Evolutionary conservation across 164 flowering plant genomes (phyloP), one percentile per base, ranked within the genome.

Genomic region (Sedum album): DNA sequence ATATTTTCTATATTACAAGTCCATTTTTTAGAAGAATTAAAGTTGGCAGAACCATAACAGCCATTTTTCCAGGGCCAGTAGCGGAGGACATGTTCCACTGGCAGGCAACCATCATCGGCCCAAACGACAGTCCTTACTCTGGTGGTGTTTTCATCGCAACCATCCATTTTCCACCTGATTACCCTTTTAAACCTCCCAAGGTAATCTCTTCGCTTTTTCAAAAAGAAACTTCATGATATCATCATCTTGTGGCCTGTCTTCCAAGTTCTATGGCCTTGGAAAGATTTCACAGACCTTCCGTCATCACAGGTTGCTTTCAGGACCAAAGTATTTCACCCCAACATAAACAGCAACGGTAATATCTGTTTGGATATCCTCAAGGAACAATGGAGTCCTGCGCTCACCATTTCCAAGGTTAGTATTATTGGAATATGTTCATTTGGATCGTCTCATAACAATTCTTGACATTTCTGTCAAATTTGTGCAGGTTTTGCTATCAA

Each of bases 61-160:
- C 15, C n/a, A 13, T 11, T 14, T 44, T 68, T 69, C 63, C 80
- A 85, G 93, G 93, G 72, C 93, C 93, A 49, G 86, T 82, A 36
- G 87, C 80, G 17, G 90, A 88, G 60, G 87, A 88, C 68, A 84
- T 86, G 93, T 88, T 88, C 76, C 93, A 83, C 65, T 88, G 93
- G 90, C 90, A 88, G 77, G 90, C 94, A 71, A 88, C 90, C 65
- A 83, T 88, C 25, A 83, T 85, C 1, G 91, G 89, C 71, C 91
- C 91, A 26, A 83, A 79, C 39, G 91, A 87, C 33, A 85, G 88
- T 72, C 91, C 91, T 11, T 87, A 87, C 70, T 66, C 89, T 1
- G 89, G 87, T 8, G 91, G 91, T 61, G 85, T 86, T 33, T 86
- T 86, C 79, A 82, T 87, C 46, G 85, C 83, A 4, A 81, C 75